Evolutionary conservation across 2,329 filamentous ascomycete species (phyloP).

Genomic region (Spiromastix sp.): DNA sequence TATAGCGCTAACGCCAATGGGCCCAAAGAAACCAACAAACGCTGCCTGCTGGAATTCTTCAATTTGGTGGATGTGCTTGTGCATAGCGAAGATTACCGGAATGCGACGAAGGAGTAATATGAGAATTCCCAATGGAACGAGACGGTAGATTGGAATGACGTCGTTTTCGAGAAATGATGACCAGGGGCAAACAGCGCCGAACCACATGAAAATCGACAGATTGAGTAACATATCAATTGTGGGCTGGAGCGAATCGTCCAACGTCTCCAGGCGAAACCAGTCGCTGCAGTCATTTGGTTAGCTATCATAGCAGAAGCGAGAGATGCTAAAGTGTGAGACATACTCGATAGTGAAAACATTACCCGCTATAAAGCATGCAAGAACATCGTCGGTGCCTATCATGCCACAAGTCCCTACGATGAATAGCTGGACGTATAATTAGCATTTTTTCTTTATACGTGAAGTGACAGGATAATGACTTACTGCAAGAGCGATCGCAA

Average conservation of each 20-base stretch:
- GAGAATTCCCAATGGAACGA: constrained; percentile 63
- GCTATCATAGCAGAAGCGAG: background rate
- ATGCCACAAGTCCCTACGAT: constrained; percentile 79
- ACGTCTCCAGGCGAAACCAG: constrained; percentile 82
- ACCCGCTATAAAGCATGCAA: constrained; percentile 86
- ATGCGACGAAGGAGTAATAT: constrained; percentile 68
- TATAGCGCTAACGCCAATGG: constrained; percentile 79
- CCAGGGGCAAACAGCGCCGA: constrained; percentile 80
- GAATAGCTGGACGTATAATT: constrained; percentile 48
- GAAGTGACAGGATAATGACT: too few species aligned
- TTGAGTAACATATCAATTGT: constrained; percentile 94
- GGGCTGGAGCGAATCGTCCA: constrained; percentile 85
- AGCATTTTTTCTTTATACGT: too few species aligned
- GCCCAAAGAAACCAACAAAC: constrained; percentile 88
- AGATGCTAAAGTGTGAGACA: constrained; percentile 13
- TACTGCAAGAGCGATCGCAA: constrained; percentile 69
- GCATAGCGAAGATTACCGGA: constrained; percentile 63
- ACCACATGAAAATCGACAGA: constrained; percentile 81
- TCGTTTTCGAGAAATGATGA: constrained; percentile 53
- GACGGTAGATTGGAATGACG: constrained; percentile 62
- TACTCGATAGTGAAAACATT: constrained; percentile 83
- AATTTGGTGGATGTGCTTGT: constrained; percentile 70
- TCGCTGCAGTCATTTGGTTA: constrained; percentile 40
- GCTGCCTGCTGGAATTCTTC: constrained; percentile 62
- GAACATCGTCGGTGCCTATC: constrained; percentile 78